phyloP scores from a whole-genome alignment of 1,284 basidiomycete genomes.

The Trichosporon faecale region DNA sequence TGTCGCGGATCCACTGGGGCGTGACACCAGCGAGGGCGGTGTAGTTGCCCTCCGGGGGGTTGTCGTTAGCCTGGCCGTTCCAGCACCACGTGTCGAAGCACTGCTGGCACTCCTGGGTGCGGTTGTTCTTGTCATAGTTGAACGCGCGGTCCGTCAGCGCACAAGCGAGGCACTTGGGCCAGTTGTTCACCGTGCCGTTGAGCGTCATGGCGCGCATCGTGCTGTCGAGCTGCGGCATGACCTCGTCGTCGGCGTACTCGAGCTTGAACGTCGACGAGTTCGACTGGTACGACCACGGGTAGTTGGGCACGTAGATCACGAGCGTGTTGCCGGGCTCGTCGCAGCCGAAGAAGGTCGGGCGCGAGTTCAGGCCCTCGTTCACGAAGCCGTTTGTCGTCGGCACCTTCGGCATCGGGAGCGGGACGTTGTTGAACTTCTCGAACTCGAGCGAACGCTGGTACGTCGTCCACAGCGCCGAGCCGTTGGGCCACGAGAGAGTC shows the following conservation, averaged over 20 bases:
- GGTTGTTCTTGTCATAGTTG: slow-evolving; percentile 34
- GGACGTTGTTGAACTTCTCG: slow-evolving; percentile 32
- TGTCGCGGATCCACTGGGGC: slow-evolving; percentile 32
- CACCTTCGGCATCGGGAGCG: slow-evolving; percentile 52
- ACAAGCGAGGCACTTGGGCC: slow-evolving; percentile 53
- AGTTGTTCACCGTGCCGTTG: slow-evolving; percentile 46
- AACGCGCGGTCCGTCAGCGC: slow-evolving; percentile 52
- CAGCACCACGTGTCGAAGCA: slow-evolving; percentile 52
- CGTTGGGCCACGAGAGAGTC: slow-evolving; percentile 56
- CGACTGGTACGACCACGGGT: slow-evolving; percentile 52
- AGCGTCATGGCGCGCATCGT: slow-evolving; percentile 43
- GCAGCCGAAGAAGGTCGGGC: slow-evolving; percentile 54
- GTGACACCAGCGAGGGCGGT: slow-evolving; percentile 30
- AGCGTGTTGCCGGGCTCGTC: slow-evolving; percentile 52
- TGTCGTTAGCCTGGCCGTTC: slow-evolving; percentile 41
- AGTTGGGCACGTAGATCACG: slow-evolving; percentile 54
- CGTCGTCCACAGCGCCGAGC: slow-evolving; percentile 51
- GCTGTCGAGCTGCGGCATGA: slow-evolving; percentile 41
- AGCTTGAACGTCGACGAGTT: slow-evolving; percentile 53
- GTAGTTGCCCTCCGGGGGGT: slow-evolving; percentile 21
- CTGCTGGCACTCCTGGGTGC: slow-evolving; percentile 42
- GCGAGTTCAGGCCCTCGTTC: slow-evolving; percentile 56
- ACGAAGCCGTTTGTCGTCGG: slow-evolving; percentile 55
- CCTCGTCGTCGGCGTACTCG: slow-evolving; percentile 46
- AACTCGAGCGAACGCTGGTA: slow-evolving; percentile 38